Percentiles rank a stretch among this genome's conserved stretches.
Evolutionary conservation across 2,329 filamentous ascomycete species (phyloP).

Genomic region (Blastomyces parvus): DNA sequence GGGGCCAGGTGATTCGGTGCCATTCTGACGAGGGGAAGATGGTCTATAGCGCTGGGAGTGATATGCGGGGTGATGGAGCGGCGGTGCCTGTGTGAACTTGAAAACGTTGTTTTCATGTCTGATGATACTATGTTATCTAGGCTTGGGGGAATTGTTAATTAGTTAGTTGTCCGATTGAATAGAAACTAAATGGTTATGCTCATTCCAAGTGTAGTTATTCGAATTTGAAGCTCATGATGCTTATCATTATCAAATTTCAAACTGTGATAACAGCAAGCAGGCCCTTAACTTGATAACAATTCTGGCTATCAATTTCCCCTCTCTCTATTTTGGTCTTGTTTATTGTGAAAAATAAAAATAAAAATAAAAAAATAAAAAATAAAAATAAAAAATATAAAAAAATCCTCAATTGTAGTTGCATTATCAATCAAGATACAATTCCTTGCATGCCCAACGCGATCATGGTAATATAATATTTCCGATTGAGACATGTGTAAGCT

Average conservation of each 20-base stretch:
- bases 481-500: no score
- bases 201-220: not conserved
- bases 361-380: no score
- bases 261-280: no score
- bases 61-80: slow-evolving; percentile 73
- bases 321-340: no score
- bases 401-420: no score
- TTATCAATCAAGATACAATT: no score
- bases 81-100: slow-evolving; percentile 43
- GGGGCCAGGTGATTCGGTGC: slow-evolving; percentile 76
- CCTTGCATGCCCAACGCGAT: no score
- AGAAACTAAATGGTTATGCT: not conserved
- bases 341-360: no score
- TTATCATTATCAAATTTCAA: not conserved
- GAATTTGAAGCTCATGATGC: not conserved
- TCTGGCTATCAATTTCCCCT: no score
- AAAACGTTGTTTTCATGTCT: not conserved
- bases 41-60: slow-evolving; percentile 83
- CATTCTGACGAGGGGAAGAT: slow-evolving; percentile 63
- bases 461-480: no score
- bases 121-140: not conserved
- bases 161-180: not conserved
- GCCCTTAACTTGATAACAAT: no score
- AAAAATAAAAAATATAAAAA: no score
- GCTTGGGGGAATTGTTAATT: not conserved